Base-by-base conservation (phyloP, 2,329 filamentous ascomycete genomes). In the Fusarium floridanum region DNA sequence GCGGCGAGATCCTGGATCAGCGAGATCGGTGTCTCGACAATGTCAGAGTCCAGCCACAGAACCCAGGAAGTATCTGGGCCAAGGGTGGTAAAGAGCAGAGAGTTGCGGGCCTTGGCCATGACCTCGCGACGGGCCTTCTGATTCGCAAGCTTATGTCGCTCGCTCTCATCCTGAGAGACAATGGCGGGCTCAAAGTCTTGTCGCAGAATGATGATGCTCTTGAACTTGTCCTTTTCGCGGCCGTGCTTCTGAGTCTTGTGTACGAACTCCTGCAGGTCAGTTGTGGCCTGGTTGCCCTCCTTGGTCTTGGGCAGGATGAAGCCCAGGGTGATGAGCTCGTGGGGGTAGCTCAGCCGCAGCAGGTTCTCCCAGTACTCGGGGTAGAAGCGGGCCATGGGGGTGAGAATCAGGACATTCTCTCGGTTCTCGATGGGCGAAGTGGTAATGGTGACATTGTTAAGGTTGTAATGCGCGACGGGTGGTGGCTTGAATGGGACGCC, bases 271-370 rank as follows among this genome's bases (percentile, higher is more conserved):
- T 99, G 95, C 64, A 99, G 86, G 43, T 93, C 92, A 8, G 91
- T 86, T 17, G 95, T 97, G 4, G 97, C 97, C 32, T 91, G 88
- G 83, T 98, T 97, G 68, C 97, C 97, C 77, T 98, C 95, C 81
- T 93, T 93, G 57, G 92, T 97, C 85, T 97, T 97, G 62, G 97
- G 97, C 32, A 98, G 92, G 81, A 99, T 98, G 85, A 98, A 99
- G 43, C 95, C 97, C 32, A 99, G 88, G 1, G 95, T 97, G 80
- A 99, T 97, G 73, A 98, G 90, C 69, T 98, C 94, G 85, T 98
- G 97, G 4, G 97, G 97, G 82, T 98, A 99, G 79, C 85, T 89
- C 66, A 99, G 89, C 81, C 91, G 91, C 76, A 95, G 83, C 32
- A 99, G 88, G 79, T 98, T 99, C 82, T 97, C 93, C 96, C 97